Evolutionary conservation across 2,329 filamentous ascomycete genomes (phyloP), one percentile per base, ranked within the genome.

Genomic region (Fusarium phyllophilum): DNA sequence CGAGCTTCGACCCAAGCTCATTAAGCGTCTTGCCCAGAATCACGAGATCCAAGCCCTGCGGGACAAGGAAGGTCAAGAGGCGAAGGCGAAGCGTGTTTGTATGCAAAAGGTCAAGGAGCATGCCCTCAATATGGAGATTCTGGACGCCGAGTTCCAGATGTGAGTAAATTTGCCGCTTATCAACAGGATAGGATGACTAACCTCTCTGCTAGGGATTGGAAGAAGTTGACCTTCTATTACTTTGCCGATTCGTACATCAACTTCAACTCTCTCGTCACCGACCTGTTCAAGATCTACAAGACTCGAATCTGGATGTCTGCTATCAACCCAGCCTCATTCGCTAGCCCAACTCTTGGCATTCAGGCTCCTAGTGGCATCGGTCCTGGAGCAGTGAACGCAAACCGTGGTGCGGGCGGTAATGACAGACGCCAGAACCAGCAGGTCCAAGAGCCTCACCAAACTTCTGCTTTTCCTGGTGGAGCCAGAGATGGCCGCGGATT

Each of bases 251-350:
- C 94, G 1, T 99, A 99, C 82, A 97, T 99, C 86, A 98, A 98
- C 85, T 99, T 99, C 88, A 99, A 99, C 82, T 94, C 94, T 5
- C 90, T 99, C 22, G 96, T 99, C 60, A 97, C 95, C 0, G 96
- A 99, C 81, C 88, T 99, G 18, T 99, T 98, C 89, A 98, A 98
- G 84, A 96, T 98, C 72, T 99, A 98, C 88, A 99, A 99, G 86
- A 97, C 96, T 29, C 91, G 97, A 77, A 99, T 99, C 78, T 99
- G 96, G 96, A 97, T 99, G 94, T 98, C 96, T 9, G 96, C 96
- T 8, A 97, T 99, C 82, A 99, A 99, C 81, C 96, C 96, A 13
- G 96, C 96, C 10, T 98, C 96, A 0, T 98, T 98, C 82, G 93
- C 93, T 31, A 95, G 91, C 72, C 93, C 93, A 24, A 91, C 90